phyloP scores from a whole-genome alignment of 768 basidiomycete genomes.

The Pleurotus tuoliensis region DNA sequence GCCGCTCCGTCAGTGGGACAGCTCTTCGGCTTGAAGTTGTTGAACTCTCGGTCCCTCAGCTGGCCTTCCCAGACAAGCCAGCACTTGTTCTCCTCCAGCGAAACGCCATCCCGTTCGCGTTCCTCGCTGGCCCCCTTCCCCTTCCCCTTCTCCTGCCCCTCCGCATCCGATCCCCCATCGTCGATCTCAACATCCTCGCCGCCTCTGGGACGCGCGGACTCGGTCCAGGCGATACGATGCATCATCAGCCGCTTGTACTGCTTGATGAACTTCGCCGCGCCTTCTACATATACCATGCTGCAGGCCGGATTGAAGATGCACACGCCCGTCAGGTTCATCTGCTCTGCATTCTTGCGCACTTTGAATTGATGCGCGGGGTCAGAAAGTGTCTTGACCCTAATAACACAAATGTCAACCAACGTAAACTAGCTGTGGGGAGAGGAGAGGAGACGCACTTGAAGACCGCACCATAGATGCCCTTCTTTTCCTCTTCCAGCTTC shows the following conservation, averaged over 20 bases:
- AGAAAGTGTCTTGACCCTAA: constrained; percentile 80
- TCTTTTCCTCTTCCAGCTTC: constrained; percentile 85
- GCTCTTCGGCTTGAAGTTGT: constrained; percentile 71
- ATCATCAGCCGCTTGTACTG: constrained; percentile 87
- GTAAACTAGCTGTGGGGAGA: background rate
- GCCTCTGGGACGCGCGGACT: constrained; percentile 76
- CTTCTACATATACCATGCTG: constrained; percentile 91
- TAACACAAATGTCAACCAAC: constrained; percentile 2
- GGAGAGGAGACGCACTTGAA: constrained; percentile 70
- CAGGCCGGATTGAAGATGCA: constrained; percentile 90
- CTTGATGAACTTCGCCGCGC: constrained; percentile 78
- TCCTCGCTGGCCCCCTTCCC: constrained; percentile 19
- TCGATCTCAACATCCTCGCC: constrained; percentile 69
- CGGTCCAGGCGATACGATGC: constrained; percentile 90
- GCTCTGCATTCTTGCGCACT: constrained; percentile 94
- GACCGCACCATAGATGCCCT: constrained; percentile 75
- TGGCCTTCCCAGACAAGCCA: constrained; percentile 92
- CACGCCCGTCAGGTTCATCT: constrained; percentile 80
- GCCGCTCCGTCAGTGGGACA: constrained; percentile 84
- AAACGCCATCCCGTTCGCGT: constrained; percentile 32
- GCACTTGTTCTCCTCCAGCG: constrained; percentile 86
- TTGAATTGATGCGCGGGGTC: constrained; percentile 95
- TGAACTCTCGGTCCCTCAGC: constrained; percentile 79
- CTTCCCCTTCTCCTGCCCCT: constrained; percentile 24
- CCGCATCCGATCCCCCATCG: constrained; percentile 34